Percentiles rank a stretch among this genome's conserved stretches.
These are phyloP conservation scores for Blastocladiella emersonii DNA, from an alignment of 371 early-diverging fungal genomes.

Conservation along the genomic window DNA sequence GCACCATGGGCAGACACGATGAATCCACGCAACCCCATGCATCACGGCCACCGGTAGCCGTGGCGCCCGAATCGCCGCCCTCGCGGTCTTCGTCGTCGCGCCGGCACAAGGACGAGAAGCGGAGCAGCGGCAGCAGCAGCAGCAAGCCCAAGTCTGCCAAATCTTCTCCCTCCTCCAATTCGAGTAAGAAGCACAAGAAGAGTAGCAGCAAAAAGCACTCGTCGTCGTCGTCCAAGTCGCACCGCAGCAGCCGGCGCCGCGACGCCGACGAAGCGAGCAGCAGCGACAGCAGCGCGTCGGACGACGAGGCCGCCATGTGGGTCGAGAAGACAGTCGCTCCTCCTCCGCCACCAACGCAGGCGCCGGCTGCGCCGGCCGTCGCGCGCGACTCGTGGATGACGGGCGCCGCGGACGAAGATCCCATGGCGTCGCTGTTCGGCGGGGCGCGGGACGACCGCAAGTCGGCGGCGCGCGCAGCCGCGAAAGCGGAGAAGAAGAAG, in stretches of 20 bases:
- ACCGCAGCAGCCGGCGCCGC: neutral
- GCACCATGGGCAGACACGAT: too few species aligned
- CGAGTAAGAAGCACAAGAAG: too few species aligned
- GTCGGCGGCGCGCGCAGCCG: neutral
- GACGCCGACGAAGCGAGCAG: neutral
- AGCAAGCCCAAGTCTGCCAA: too few species aligned
- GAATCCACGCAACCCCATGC: too few species aligned
- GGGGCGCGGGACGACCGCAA: neutral
- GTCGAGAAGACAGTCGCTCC: neutral
- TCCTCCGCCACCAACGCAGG: neutral
- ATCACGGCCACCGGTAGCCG: too few species aligned
- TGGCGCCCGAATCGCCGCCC: too few species aligned
- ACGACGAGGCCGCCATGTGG: neutral
- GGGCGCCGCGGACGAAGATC: neutral
- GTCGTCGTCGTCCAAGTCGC: neutral
- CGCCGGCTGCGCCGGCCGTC: neutral
- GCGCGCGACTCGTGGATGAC: constrained; percentile 1
- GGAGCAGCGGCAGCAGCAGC: too few species aligned
- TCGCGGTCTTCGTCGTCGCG: too few species aligned
- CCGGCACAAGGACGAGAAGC: neutral
- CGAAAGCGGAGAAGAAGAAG: neutral
- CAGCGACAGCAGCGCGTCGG: neutral
- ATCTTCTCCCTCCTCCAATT: too few species aligned
- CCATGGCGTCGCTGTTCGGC: neutral
- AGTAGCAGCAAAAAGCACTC: too few species aligned